Evolutionary conservation across 2,329 filamentous ascomycete genomes (phyloP), one percentile per base, ranked within the genome.

Genomic region (Aspergillus novofumigatus): DNA sequence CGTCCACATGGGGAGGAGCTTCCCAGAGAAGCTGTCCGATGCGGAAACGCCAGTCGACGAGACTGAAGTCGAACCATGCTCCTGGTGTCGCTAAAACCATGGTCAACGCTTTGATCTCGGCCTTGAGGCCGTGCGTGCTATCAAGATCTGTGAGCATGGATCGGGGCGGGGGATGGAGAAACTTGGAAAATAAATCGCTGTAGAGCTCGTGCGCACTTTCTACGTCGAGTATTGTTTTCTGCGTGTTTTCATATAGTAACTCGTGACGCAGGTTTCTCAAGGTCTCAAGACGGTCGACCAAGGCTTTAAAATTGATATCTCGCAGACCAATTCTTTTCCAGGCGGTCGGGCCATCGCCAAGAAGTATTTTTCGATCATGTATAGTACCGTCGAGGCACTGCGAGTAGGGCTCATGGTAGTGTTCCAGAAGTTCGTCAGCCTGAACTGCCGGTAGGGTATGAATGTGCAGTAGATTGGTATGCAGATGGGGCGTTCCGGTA

Each of bases 21-120:
- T 77, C 72, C 76, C 76, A 80, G 5, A 81, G 64, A 6, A 79
- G 59, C 55, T 80, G 76, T 2, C 78, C 78, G 2, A 74, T 70
- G 7, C 75, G 70, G n/a, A 78, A 67, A 14, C 79, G 74, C 72
- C 77, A 77, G 54, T 80, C 77, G 0, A 74, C 72, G 3, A 75
- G 57, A 59, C 77, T 79, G 58, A 81, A 78, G 57, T 81, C 73
- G 11, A 77, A 62, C 79, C 79, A 81, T 3, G 78, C 72, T 6
- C 74, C 76, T 1, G 72, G 71, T 1, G 73, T 72, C 4, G 71
- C 69, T n/a, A 81, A 63, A 0, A 78, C 73, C 21, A 72, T 69
- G 17, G 75, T 72, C 21, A 81, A 56, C 3, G 77, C 74, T 50
- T 74, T 74, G 53, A 81, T 79, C 61, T 81, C 78, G 4, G 70